Conservation (phyloP, 768 basidiomycete species). For the Tulasnella sp. region DNA sequence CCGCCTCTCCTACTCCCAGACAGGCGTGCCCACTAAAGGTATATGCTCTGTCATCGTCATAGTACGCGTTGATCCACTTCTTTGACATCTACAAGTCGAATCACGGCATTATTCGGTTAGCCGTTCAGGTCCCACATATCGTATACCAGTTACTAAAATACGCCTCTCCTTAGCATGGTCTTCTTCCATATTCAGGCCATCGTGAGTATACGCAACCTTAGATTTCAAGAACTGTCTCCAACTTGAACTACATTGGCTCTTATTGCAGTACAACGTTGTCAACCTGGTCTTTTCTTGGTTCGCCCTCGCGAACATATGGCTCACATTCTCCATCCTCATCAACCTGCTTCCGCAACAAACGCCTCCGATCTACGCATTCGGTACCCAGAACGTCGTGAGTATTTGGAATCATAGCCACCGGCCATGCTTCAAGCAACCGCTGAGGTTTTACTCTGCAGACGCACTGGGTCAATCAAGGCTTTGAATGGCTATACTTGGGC, state of each 20-base stretch:
- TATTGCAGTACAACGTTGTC: constrained; percentile 66
- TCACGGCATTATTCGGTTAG: constrained; percentile 60
- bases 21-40: neutral
- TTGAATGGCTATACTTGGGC: constrained; percentile 81
- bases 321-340: constrained; percentile 94
- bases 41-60: neutral
- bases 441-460: constrained; percentile 40
- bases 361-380: constrained; percentile 48
- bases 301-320: constrained; percentile 82
- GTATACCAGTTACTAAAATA: neutral
- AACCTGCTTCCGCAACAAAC: constrained; percentile 55
- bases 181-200: constrained; percentile 91
- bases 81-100: constrained; percentile 77
- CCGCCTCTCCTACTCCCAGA: too few species aligned
- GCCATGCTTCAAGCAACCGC: neutral
- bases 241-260: neutral
- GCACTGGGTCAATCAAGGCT: constrained; percentile 71
- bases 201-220: constrained; percentile 39
- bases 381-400: constrained; percentile 57
- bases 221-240: constrained; percentile 21
- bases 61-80: constrained; percentile 93
- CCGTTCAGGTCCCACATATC: neutral
- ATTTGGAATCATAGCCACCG: neutral
- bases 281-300: constrained; percentile 89
- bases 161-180: constrained; percentile 55